phyloP scores from a whole-genome alignment of 768 basidiomycete genomes.

The Boletus edulis region DNA sequence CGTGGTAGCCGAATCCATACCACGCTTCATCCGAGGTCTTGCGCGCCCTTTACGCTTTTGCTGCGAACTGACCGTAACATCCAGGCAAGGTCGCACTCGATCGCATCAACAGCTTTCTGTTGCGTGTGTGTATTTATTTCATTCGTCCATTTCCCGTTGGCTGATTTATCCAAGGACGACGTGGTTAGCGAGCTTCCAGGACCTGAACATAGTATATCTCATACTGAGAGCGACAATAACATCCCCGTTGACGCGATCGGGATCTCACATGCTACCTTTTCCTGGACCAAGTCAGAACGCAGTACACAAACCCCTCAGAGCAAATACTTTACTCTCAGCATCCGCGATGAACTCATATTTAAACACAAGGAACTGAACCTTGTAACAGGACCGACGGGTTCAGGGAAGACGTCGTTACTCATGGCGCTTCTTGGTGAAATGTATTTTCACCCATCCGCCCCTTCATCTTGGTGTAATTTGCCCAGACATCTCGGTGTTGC shows the following conservation, averaged over 20 bases:
- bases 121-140: not conserved
- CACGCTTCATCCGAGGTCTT: slow-evolving; percentile 5
- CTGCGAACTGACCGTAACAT: slow-evolving; percentile 5
- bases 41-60: slow-evolving; percentile 23
- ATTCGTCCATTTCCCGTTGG: not conserved
- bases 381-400: slow-evolving; percentile 56
- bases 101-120: slow-evolving; percentile 7
- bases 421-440: slow-evolving; percentile 67
- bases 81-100: slow-evolving; percentile 13
- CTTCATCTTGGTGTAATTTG: slow-evolving; percentile 64
- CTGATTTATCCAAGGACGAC: slow-evolving; percentile 2
- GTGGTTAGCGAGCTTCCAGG: not conserved
- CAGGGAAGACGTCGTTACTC: slow-evolving; percentile 62
- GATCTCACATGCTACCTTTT: slow-evolving; percentile 5
- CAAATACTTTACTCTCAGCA: slow-evolving; percentile 45
- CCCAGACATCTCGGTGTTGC: slow-evolving; percentile 68
- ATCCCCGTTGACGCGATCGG: not conserved
- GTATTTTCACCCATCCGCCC: slow-evolving; percentile 51
- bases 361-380: slow-evolving; percentile 50
- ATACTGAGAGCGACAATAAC: not conserved
- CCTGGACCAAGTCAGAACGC: slow-evolving; percentile 1
- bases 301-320: not conserved
- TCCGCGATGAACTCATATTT: slow-evolving; percentile 56
- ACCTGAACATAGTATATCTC: not conserved
- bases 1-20: not conserved